A percentile compares a stretch with the other conserved stretches of the same genome.
Conservation (phyloP, 495 filamentous ascomycete species). For the Penicillium cosmopolitanum region DNA sequence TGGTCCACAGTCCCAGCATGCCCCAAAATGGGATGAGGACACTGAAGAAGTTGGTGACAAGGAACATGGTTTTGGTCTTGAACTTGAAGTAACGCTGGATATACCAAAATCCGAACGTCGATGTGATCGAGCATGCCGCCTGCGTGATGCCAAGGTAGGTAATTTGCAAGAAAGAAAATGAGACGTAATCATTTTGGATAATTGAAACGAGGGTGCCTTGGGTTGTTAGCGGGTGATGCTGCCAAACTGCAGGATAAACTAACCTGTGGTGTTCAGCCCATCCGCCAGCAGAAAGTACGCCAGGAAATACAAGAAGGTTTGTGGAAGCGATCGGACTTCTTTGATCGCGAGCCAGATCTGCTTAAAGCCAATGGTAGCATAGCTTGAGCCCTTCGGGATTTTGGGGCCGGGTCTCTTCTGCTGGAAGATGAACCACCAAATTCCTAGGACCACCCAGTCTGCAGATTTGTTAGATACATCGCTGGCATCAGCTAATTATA, state of each 20-base stretch:
- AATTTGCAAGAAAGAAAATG: conserved; percentile 53
- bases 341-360: conserved; percentile 49
- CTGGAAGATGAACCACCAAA: conserved; percentile 58
- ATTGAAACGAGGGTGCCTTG: conserved; percentile 48
- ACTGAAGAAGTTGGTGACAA: conserved; percentile 52
- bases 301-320: conserved; percentile 50
- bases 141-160: conserved; percentile 54
- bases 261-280: conserved; percentile 54
- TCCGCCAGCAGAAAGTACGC: conserved; percentile 55
- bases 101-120: conserved; percentile 56
- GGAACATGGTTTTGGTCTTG: conserved; percentile 53
- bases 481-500: not conserved
- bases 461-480: not conserved
- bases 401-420: conserved; percentile 50
- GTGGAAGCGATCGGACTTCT: conserved; percentile 46
- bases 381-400: conserved; percentile 50
- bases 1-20: conserved; percentile 54
- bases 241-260: conserved; percentile 3
- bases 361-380: conserved; percentile 51
- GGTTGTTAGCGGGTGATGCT: conserved; percentile 4
- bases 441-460: conserved; percentile 53
- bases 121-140: conserved; percentile 46
- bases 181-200: conserved; percentile 51
- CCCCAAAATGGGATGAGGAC: conserved; percentile 56
- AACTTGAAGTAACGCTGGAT: conserved; percentile 53